Evolutionary conservation across 495 filamentous ascomycete species (phyloP), one percentile per base, ranked within the genome.

Genomic region (Lepraria neglecta): DNA sequence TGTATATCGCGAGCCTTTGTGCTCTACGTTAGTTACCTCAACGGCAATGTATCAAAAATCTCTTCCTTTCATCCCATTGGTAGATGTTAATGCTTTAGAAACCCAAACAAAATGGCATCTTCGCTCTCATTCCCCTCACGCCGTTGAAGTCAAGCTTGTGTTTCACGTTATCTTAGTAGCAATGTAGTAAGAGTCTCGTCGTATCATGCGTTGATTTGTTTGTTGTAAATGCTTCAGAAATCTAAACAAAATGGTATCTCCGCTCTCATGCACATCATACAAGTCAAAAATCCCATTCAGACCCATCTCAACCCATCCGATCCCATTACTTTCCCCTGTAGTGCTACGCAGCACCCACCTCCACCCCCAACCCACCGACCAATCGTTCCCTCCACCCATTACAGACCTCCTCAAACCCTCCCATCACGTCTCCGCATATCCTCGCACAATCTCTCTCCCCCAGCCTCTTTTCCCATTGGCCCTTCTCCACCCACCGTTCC

Each of bases 401-500:
- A 79, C 80, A 42, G 83, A 92, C 75, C 81, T 80, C 78, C 82
- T 94, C 90, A 72, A 97, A 97, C 10, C 92, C 94, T 38, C 85
- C 88, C 15, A 96, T 85, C 24, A 98, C 91, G 64, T 92, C 85
- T 27, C 91, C 3, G 83, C 79, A 76, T 88, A 97, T 45, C 87
- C 86, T 47, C 77, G 76, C 28, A 84, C 89, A 63, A 71, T 95
- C 89, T 42, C 94, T 81, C 44, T 82, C 83, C 59, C 74, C 76
- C 40, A 95, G 72, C 59, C 87, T 81, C 60, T 86, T 84, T 46
- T 88, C 83, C 91, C 92, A 96, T 63, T 88, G 84, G 7, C 88
- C 89, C 21, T 77, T 79, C 59, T 87, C 84, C 59, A 98, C 88
- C 21, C 78, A 96, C 33, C 84, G 74, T 55, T 87, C 82, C 9